phyloP scores from a whole-genome alignment of 805 yeast genomes.

The Saccharomycopsis sp. region DNA sequence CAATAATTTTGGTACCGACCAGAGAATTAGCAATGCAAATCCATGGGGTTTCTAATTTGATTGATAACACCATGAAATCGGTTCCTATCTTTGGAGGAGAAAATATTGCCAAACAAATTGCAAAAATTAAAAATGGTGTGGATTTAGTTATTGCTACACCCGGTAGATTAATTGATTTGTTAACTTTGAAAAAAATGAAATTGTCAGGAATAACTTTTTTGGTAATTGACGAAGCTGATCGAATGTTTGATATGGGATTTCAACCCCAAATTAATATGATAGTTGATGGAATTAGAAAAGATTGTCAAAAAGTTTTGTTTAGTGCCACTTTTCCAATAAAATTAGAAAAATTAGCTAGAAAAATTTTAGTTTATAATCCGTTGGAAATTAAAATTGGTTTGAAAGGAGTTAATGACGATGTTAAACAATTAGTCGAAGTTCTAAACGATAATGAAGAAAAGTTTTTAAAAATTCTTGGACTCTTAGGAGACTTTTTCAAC shows the following conservation, averaged over 20 bases:
- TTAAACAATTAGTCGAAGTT: slow-evolving; percentile 60
- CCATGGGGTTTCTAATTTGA: slow-evolving; percentile 49
- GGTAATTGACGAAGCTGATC: slow-evolving; percentile 93
- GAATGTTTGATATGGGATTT: slow-evolving; percentile 95
- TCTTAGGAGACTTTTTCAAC: slow-evolving; percentile 34
- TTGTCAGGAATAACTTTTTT: slow-evolving; percentile 48
- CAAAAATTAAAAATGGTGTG: slow-evolving; percentile 2
- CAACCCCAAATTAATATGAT: slow-evolving; percentile 90
- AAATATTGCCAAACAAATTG: slow-evolving; percentile 16
- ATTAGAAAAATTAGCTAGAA: slow-evolving; percentile 65
- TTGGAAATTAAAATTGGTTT: slow-evolving; percentile 74
- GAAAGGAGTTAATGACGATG: slow-evolving; percentile 71
- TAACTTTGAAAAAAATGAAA: slow-evolving; percentile 49
- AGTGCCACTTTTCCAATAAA: slow-evolving; percentile 89
- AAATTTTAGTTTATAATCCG: slow-evolving; percentile 46
- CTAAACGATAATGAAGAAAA: slow-evolving; percentile 44
- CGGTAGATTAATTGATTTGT: slow-evolving; percentile 81
- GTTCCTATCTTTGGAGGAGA: slow-evolving; percentile 58
- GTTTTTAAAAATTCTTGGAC: slow-evolving; percentile 40
- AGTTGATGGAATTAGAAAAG: slow-evolving; percentile 67
- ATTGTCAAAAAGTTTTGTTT: slow-evolving; percentile 79
- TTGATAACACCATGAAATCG: slow-evolving; percentile 40
- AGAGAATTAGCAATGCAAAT: slow-evolving; percentile 88
- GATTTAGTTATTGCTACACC: slow-evolving; percentile 90
- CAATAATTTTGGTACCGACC: slow-evolving; percentile 78